A percentile compares a stretch with the other conserved stretches of the same genome.
Conservation (phyloP, 257 asterid species). For the Solanum appendiculatum region DNA sequence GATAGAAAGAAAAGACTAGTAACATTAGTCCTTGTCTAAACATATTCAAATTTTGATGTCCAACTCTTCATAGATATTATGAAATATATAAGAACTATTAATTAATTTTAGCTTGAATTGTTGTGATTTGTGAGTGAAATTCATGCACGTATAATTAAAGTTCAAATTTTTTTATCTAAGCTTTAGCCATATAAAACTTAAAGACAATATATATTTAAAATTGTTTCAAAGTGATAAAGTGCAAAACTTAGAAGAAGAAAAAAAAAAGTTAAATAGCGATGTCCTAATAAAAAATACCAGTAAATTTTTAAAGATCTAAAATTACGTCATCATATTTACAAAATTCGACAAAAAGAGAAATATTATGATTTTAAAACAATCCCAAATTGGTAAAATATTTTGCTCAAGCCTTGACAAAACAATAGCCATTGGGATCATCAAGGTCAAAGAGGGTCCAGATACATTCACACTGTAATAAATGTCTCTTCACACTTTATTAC, state of each 20-base stretch:
- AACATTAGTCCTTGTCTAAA: neutral
- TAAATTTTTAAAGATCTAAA: neutral
- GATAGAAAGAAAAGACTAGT: neutral
- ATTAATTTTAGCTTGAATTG: neutral
- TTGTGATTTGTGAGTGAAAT: neutral
- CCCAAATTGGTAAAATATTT: neutral
- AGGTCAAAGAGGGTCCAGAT: conserved; percentile 1
- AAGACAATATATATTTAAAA: neutral
- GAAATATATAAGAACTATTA: neutral
- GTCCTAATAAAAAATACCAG: neutral
- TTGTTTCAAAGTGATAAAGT: neutral
- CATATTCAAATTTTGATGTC: neutral
- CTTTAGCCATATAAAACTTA: no score
- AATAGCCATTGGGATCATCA: conserved; percentile 4
- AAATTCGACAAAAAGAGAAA: neutral
- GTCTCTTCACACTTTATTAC: neutral
- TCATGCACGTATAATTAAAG: no score
- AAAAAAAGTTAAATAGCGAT: neutral
- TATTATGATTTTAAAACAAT: neutral
- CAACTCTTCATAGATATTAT: neutral
- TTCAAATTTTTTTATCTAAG: no score
- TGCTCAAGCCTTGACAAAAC: neutral
- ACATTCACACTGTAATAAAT: conserved; percentile 9
- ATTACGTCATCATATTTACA: neutral
- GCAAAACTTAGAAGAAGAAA: neutral